Conservation (phyloP, 2,329 filamentous ascomycete species). For the Microdochium trichocladiopsis region DNA sequence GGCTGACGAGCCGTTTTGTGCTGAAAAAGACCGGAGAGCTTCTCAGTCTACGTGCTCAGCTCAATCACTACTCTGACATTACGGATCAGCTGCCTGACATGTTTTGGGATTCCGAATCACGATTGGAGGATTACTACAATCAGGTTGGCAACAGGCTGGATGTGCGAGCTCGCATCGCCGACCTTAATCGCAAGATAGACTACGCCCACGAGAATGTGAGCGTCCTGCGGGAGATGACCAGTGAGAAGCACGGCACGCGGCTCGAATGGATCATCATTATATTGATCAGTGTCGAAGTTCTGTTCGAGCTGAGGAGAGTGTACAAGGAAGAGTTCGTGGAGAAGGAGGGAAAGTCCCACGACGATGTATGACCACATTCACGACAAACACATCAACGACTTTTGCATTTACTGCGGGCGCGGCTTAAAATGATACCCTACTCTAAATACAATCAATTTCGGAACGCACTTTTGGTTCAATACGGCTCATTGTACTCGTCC, state of each 20-base stretch:
- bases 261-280: slow-evolving; percentile 96
- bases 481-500: too few species aligned
- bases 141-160: slow-evolving; percentile 86
- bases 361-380: not conserved
- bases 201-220: slow-evolving; percentile 93
- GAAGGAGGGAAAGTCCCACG: slow-evolving; percentile 6
- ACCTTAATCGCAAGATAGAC: slow-evolving; percentile 94
- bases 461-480: too few species aligned
- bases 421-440: not conserved
- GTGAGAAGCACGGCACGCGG: slow-evolving; percentile 80
- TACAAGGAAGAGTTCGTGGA: slow-evolving; percentile 29
- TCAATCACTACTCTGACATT: slow-evolving; percentile 95
- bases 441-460: not conserved
- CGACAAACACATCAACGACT: not conserved
- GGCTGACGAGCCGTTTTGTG: slow-evolving; percentile 69
- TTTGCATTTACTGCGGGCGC: not conserved
- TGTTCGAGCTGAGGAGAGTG: slow-evolving; percentile 73
- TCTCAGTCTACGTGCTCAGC: slow-evolving; percentile 77
- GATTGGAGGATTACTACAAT: slow-evolving; percentile 91
- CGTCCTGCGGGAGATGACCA: slow-evolving; percentile 80
- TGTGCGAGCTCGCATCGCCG: slow-evolving; percentile 83
- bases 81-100: slow-evolving; percentile 93
- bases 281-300: slow-evolving; percentile 86
- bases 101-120: slow-evolving; percentile 95
- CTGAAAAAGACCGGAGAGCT: slow-evolving; percentile 91